phyloP scores from a whole-genome alignment of 805 yeast genomes.

The Lipomyces mesembrius region DNA sequence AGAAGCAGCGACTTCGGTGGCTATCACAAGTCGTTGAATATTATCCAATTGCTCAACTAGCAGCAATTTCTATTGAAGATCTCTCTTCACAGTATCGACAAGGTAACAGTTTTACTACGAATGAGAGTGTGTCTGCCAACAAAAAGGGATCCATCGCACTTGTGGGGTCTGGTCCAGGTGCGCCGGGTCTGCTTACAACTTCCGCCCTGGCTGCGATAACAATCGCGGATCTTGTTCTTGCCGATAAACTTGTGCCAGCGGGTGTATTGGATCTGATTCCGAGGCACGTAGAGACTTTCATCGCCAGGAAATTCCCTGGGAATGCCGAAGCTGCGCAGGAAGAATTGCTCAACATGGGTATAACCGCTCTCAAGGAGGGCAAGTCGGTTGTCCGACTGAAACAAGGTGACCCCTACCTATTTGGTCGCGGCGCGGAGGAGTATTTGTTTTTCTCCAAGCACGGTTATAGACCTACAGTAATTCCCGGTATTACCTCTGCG shows the following conservation, averaged over 20 bases:
- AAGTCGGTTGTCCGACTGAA: conserved; percentile 83
- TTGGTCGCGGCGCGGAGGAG: conserved; percentile 97
- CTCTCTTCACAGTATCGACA: conserved; percentile 52
- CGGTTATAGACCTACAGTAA: conserved; percentile 72
- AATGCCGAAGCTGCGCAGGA: conserved; percentile 93
- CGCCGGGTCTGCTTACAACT: conserved; percentile 75
- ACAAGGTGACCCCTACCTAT: conserved; percentile 96
- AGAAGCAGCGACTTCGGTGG: conserved; percentile 72
- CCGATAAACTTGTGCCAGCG: conserved; percentile 92
- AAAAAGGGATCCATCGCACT: conserved; percentile 66
- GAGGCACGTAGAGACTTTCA: conserved; percentile 68
- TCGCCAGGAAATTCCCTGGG: conserved; percentile 95
- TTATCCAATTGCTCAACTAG: conserved; percentile 72
- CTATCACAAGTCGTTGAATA: conserved; percentile 88
- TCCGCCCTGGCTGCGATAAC: conserved; percentile 84
- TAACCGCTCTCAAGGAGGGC: conserved; percentile 66
- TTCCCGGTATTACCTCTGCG: conserved; percentile 91
- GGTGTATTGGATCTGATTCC: conserved; percentile 86
- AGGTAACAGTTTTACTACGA: not conserved
- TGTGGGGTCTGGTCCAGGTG: conserved; percentile 96
- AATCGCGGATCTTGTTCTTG: conserved; percentile 80
- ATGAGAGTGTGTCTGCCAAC: conserved; percentile 17
- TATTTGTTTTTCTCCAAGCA: conserved; percentile 65
- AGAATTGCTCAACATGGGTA: conserved; percentile 75
- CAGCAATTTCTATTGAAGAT: conserved; percentile 62